These are phyloP conservation scores for Pelargonium fulgidum DNA, from an alignment of 441 rosid genomes.

Conservation along the genomic window DNA sequence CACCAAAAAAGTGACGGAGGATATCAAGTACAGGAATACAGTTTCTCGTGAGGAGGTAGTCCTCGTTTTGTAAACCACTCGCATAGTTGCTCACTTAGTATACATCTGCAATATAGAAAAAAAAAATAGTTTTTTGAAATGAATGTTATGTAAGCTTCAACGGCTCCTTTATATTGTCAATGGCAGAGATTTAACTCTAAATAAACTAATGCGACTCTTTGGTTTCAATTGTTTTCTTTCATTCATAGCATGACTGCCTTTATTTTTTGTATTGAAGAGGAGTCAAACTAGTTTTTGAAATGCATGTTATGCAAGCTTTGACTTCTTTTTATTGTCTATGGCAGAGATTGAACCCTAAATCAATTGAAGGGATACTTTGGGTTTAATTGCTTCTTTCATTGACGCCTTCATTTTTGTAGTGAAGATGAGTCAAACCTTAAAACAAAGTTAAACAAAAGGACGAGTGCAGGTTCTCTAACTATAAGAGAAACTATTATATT, in stretches of 20 bases:
- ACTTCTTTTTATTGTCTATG: too few species aligned
- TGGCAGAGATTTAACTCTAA: neutral
- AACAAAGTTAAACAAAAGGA: too few species aligned
- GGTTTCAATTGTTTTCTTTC: constrained; percentile 1
- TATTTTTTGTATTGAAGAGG: neutral
- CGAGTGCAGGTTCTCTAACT: neutral
- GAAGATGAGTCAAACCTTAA: too few species aligned
- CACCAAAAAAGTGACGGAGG: constrained; percentile 86
- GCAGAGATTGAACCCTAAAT: too few species aligned
- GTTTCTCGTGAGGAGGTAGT: constrained; percentile 96
- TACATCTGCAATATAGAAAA: neutral
- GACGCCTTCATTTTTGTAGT: too few species aligned
- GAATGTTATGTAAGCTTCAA: constrained; percentile 3
- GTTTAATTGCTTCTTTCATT: too few species aligned
- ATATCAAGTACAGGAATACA: constrained; percentile 61
- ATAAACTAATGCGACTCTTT: neutral
- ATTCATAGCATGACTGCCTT: neutral
- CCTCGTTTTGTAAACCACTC: neutral
- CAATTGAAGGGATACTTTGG: too few species aligned
- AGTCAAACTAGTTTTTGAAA: too few species aligned
- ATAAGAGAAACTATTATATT: neutral
- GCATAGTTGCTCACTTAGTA: neutral
- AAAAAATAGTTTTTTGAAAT: neutral
- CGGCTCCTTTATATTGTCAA: neutral
- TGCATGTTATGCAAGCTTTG: too few species aligned